These are phyloP conservation scores for Sphaerulina vaccinii DNA, from an alignment of 2,329 filamentous ascomycete genomes.

Conservation along the genomic window DNA sequence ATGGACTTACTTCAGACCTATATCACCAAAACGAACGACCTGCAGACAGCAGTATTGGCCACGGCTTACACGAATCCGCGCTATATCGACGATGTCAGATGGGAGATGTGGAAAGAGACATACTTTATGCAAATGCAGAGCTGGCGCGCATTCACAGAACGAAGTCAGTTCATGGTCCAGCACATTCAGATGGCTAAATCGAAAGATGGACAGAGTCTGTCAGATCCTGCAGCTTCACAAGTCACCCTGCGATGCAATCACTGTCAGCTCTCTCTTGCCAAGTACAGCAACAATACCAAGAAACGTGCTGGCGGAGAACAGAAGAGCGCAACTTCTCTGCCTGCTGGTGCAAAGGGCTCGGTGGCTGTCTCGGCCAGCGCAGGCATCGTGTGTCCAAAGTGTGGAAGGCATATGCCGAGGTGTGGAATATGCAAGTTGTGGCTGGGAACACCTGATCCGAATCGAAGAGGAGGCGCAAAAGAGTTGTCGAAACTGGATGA, in stretches of 20 bases:
- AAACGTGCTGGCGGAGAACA: conserved; percentile 22
- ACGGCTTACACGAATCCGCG: conserved; percentile 71
- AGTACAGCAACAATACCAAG: conserved; percentile 45
- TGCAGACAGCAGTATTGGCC: conserved; percentile 75
- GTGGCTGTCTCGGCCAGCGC: conserved; percentile 33
- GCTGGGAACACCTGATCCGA: conserved; percentile 59
- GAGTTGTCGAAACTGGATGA: conserved; percentile 39
- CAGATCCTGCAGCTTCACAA: conserved; percentile 65
- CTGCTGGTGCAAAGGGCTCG: conserved; percentile 28
- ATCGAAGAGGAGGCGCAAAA: conserved; percentile 34
- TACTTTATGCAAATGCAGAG: conserved; percentile 69
- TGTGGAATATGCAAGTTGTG: conserved; percentile 63
- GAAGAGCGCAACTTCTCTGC: conserved; percentile 13
- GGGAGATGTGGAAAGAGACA: conserved; percentile 73
- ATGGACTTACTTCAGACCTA: conserved; percentile 76
- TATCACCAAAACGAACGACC: conserved; percentile 71
- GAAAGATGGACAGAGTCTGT: conserved; percentile 61
- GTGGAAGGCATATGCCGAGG: conserved; percentile 61
- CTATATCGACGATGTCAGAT: conserved; percentile 75
- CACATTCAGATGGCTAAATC: conserved; percentile 67
- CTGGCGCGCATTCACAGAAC: conserved; percentile 69
- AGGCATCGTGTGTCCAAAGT: conserved; percentile 59
- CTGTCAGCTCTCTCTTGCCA: conserved; percentile 61
- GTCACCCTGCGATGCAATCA: conserved; percentile 74
- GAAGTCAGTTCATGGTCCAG: conserved; percentile 75